phyloP scores from a whole-genome alignment of 2,329 filamentous ascomycete genomes.

The Emericellopsis cladophorae region DNA sequence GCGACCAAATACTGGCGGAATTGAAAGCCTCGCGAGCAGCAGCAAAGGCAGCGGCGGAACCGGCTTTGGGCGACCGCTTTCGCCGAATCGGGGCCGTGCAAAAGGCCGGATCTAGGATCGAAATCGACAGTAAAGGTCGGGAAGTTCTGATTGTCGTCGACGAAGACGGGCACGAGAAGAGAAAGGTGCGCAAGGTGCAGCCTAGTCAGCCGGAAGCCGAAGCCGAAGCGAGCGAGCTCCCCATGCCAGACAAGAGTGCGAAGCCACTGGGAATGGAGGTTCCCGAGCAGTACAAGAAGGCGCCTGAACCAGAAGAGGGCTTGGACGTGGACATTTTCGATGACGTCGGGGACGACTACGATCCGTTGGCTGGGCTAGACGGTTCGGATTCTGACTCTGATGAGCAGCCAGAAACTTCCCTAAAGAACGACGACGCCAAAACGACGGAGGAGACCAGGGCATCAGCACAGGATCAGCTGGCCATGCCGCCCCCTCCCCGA shows the following conservation, averaged over 20 bases:
- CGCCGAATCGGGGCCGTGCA: conserved; percentile 49
- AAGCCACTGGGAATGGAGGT: conserved; percentile 54
- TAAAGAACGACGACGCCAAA: conserved; percentile 24
- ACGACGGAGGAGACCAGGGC: conserved; percentile 19
- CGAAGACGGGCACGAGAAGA: conserved; percentile 52
- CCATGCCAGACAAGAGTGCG: conserved; percentile 40
- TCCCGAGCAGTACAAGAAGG: conserved; percentile 41
- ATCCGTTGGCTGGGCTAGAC: conserved; percentile 49
- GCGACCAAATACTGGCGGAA: conserved; percentile 56
- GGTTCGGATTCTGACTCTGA: conserved; percentile 30
- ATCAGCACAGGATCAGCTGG: conserved; percentile 8
- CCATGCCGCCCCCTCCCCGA: conserved; percentile 34
- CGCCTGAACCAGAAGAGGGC: conserved; percentile 31
- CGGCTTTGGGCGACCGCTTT: conserved; percentile 45
- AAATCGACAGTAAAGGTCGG: conserved; percentile 46
- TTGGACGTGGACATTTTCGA: conserved; percentile 54
- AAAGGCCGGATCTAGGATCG: conserved; percentile 42
- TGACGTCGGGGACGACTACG: conserved; percentile 52
- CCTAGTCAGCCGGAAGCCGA: conserved; percentile 18
- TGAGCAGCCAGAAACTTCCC: neutral
- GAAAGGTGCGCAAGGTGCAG: conserved; percentile 46
- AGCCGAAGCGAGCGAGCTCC: conserved; percentile 26
- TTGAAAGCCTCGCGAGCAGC: conserved; percentile 50
- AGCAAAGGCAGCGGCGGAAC: conserved; percentile 39
- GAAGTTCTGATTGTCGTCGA: conserved; percentile 55